Evolutionary conservation across 2,329 filamentous ascomycete genomes (phyloP), one percentile per base, ranked within the genome.

Genomic region (Dactylonectria estremocensis): DNA sequence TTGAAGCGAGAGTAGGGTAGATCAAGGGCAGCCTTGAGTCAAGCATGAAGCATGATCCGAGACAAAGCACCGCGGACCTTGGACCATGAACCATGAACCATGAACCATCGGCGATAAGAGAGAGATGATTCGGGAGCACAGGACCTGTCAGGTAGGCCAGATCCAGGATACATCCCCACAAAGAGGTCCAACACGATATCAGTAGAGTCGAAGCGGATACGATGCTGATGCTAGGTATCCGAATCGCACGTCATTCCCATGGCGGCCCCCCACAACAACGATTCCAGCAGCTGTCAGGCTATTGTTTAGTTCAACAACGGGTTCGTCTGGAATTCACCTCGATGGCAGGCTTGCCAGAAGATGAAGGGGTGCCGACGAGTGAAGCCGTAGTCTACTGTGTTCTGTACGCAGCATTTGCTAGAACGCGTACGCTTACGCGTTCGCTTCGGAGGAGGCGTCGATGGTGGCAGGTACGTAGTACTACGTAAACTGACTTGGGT

Each of bases 11-110:
- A 60, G 11, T 22, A 53, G 43, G 43, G 46, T 56, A 67, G 59
- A 68, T 60, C 59, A 48, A 55, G 67, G 61, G 54, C 52, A 46
- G 37, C 20, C 52, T 45, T 64, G 53, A 60, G n/a, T 35, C 22
- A 50, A 43, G 55, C 35, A 40, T 31, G 20, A 50, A 43, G 55
- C 35, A 40, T 31, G 20, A 18, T 50, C 35, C 46, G 22, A 49
- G 46, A 52, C 54, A 58, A 16, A 18, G 37, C 18, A 28, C 22
- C 40, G 8, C n/a, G 33, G 8, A n/a, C 40, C 40, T 14, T 43
- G 14, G 40, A 14, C 16, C 14, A 43, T n/a, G n/a, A 43, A 52
- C 54, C 52, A 16, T 24, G 37, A 28, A 28, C 22, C 40, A n/a
- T 43, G 33, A 5, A n/a, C 40, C 40, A n/a, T 43, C 40, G 40